These are phyloP conservation scores for Yamadazyma spencermartinsiae DNA, from an alignment of 1,139 yeast genomes.

Conservation along the genomic window DNA sequence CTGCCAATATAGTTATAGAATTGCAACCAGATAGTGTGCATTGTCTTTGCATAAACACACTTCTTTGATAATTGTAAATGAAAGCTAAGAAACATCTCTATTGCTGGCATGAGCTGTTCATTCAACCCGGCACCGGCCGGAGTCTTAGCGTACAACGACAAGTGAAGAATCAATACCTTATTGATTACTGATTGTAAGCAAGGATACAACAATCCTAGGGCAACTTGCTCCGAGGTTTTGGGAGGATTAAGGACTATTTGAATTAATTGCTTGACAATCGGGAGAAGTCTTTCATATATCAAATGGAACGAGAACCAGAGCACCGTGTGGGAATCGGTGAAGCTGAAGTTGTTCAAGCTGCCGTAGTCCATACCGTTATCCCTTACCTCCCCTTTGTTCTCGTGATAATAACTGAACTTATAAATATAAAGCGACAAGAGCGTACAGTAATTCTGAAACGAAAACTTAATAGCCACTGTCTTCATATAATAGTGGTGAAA, in stretches of 20 bases:
- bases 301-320: not conserved
- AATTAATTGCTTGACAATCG: not conserved
- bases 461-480: conserved; percentile 4
- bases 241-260: not conserved
- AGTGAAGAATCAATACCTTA: not conserved
- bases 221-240: not conserved
- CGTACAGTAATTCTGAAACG: conserved; percentile 3
- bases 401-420: not conserved
- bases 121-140: not conserved
- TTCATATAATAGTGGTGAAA: conserved; percentile 5
- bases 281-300: not conserved
- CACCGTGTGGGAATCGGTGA: too few species aligned
- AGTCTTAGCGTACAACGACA: not conserved
- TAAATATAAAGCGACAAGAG: conserved; percentile 1
- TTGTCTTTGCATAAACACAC: not conserved
- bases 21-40: not conserved
- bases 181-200: not conserved
- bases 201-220: not conserved
- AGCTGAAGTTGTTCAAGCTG: too few species aligned
- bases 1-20: too few species aligned
- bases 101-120: not conserved
- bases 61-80: not conserved
- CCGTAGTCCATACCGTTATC: too few species aligned
- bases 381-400: not conserved
- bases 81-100: not conserved